Percentiles rank a stretch among this genome's conserved stretches.
phyloP scores from a whole-genome alignment of 352 stramenopile genomes.

The Pythium periplocum region DNA sequence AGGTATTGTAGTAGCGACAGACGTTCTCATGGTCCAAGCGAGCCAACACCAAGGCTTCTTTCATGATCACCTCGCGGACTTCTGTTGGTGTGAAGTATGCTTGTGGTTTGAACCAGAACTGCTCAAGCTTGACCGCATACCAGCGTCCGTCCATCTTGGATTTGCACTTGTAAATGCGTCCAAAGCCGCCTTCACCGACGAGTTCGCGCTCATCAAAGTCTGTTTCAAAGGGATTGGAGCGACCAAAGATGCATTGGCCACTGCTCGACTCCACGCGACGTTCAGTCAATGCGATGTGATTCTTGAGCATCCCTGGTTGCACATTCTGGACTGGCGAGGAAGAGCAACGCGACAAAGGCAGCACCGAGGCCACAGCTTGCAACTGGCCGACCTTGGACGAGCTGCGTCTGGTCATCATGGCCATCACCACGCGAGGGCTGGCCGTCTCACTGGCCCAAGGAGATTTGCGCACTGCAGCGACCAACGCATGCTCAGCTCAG shows the following conservation, averaged over 20 bases:
- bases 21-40: conserved; percentile 93
- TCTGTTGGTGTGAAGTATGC: conserved; percentile 70
- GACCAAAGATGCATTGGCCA: conserved; percentile 42
- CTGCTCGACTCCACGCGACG: too few relatives aligned
- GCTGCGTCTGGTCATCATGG: too few relatives aligned
- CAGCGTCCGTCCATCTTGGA: conserved; percentile 61
- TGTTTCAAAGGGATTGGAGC: conserved; percentile 73
- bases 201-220: conserved; percentile 68
- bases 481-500: too few relatives aligned
- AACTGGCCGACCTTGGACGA: too few relatives aligned
- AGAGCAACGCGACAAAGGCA: conserved; percentile 8
- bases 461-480: too few relatives aligned
- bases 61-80: conserved; percentile 89
- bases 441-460: too few relatives aligned
- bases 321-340: neutral
- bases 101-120: conserved; percentile 82
- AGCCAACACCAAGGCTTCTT: conserved; percentile 90
- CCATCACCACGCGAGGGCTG: too few relatives aligned
- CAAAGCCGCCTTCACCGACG: conserved; percentile 67
- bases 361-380: too few relatives aligned
- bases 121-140: conserved; percentile 78
- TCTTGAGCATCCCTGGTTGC: neutral
- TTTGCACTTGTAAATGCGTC: conserved; percentile 75
- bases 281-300: neutral
- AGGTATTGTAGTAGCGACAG: conserved; percentile 89